These are phyloP conservation scores for Nitzschia sp. DNA, from an alignment of 108 stramenopile genomes.

Conservation along the genomic window DNA sequence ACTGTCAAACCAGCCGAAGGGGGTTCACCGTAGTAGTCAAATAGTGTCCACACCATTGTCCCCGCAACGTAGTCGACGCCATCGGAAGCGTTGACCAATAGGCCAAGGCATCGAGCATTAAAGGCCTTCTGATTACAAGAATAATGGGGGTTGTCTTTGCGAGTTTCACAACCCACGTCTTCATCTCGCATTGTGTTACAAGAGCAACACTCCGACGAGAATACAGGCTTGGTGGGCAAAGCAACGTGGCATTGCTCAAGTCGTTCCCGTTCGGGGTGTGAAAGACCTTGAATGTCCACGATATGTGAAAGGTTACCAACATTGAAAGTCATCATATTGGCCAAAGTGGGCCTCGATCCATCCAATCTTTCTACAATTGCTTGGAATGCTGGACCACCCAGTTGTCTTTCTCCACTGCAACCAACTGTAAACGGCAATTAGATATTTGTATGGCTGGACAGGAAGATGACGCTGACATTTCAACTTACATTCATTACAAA, in stretches of 20 bases:
- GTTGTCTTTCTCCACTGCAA: conserved; percentile 31
- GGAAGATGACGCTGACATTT: not conserved
- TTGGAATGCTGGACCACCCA: conserved; percentile 36
- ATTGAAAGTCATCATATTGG: conserved; percentile 42
- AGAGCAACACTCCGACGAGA: conserved; percentile 37
- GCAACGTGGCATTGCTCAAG: conserved; percentile 34
- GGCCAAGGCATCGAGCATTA: conserved; percentile 41
- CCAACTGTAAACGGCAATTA: not conserved
- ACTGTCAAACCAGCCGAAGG: conserved; percentile 33
- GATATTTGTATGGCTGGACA: not conserved
- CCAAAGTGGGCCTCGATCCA: conserved; percentile 34
- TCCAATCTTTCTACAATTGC: conserved; percentile 23
- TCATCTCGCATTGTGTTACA: conserved; percentile 41
- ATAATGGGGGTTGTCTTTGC: conserved; percentile 34
- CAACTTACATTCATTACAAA: conserved; percentile 42
- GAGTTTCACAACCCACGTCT: conserved; percentile 41
- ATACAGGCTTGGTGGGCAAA: conserved; percentile 33
- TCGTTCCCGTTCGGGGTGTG: conserved; percentile 22
- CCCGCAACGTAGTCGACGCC: conserved; percentile 40
- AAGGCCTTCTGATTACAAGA: conserved; percentile 32
- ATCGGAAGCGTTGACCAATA: conserved; percentile 33
- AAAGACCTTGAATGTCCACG: conserved; percentile 41
- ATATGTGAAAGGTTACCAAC: conserved; percentile 26
- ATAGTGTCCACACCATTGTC: conserved; percentile 42
- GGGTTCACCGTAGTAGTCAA: conserved; percentile 52